Evolutionary conservation across 768 basidiomycete genomes (phyloP), one percentile per base, ranked within the genome.

Genomic region (Boletus reticulatus): DNA sequence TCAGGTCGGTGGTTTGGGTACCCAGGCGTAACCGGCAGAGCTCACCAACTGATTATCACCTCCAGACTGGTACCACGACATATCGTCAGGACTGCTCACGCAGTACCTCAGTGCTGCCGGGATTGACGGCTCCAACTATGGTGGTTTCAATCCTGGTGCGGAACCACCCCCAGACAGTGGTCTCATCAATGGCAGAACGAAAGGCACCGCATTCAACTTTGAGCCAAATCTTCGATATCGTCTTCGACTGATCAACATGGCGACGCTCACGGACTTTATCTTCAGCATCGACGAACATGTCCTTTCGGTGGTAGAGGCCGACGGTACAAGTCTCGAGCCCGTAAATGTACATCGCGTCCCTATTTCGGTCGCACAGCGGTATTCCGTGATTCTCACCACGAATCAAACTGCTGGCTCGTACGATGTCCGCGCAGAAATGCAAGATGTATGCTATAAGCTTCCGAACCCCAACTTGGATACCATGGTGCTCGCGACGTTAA

Each of bases 361-460:
- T 4, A 48, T 82, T 52, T 72, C 73, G 24, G 71, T 80, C 42
- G 80, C 79, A 2, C 80, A 82, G 67, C 73, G 81, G 42, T 80
- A 80, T 61, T 76, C 75, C n/a, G 80, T 77, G 34, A 68, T 82
- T 38, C 62, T 82, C 16, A 58, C 57, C 22, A 75, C 79, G 36
- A 75, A 79, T 55, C 70, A 70, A 55, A 75, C 73, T 7, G 61
- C 50, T 29, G 72, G 70, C 20, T 63, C 66, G 5, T 75, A 75
- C 46, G 66, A 67, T 19, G 59, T 80, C 58, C 73, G 78, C 22
- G 73, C 73, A 11, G 70, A 68, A 39, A 60, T 78, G 58, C 75
- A 76, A 44, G 63, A 45, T 5, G 36, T 55, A 1, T 70, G 69
- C 42, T 74, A 72, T 47, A 72, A 72, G 27, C 60, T 70, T 43